Evolutionary conservation across 371 early-diverging fungal species (phyloP).

Genomic region (Lichtheimia hyalospora): DNA sequence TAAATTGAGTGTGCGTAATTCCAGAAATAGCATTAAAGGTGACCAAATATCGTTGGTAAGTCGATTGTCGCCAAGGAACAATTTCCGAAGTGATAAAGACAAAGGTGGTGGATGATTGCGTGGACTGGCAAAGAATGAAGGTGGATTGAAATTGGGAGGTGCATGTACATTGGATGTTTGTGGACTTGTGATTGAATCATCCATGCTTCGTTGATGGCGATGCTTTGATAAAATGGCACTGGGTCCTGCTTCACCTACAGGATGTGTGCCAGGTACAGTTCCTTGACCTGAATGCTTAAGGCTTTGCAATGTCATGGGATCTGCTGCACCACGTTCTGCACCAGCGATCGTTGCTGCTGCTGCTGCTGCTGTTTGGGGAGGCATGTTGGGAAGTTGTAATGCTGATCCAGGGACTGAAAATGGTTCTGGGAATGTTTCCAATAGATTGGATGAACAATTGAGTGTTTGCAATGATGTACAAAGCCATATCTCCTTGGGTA

Average conservation of each 20-base stretch:
- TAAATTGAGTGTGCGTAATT: slow-evolving; percentile 76
- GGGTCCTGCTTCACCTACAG: no score
- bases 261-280: slow-evolving; percentile 7
- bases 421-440: slow-evolving; percentile 50
- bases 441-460: slow-evolving; percentile 72
- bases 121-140: slow-evolving; percentile 50
- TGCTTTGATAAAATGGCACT: no score
- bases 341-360: not conserved
- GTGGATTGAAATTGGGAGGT: slow-evolving; percentile 49
- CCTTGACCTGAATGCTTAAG: slow-evolving; percentile 28
- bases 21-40: slow-evolving; percentile 69
- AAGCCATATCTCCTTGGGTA: slow-evolving; percentile 89
- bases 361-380: not conserved
- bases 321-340: slow-evolving; percentile 10
- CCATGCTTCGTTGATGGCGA: not conserved
- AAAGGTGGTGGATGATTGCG: slow-evolving; percentile 65
- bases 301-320: not conserved
- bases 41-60: slow-evolving; percentile 77
- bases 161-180: slow-evolving; percentile 9
- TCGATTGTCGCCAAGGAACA: slow-evolving; percentile 81
- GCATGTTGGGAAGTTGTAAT: slow-evolving; percentile 16
- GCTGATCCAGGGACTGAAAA: slow-evolving; percentile 17
- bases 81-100: slow-evolving; percentile 54
- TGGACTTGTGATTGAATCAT: not conserved
- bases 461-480: slow-evolving; percentile 73